phyloP scores from a whole-genome alignment of 2,329 filamentous ascomycete species.

The Sclerotinia subarctica region DNA sequence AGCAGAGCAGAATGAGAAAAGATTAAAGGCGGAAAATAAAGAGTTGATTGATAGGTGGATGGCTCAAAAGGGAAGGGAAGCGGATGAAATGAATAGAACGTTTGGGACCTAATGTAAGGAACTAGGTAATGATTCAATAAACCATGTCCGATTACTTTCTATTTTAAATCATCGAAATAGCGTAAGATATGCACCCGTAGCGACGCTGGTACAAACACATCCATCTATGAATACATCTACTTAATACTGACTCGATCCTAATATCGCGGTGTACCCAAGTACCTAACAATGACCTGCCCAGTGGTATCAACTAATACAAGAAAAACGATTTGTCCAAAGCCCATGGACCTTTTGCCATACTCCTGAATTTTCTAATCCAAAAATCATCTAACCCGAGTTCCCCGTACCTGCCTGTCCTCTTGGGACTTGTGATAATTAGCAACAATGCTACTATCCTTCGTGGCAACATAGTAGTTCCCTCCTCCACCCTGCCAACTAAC shows the following conservation, averaged over 20 bases:
- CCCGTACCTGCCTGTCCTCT: background rate
- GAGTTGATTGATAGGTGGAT: constrained; percentile 91
- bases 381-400: background rate
- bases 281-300: constrained; percentile 12
- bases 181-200: background rate
- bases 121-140: background rate
- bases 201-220: constrained; percentile 3
- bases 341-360: background rate
- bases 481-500: constrained; percentile 90
- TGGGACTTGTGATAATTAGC: constrained; percentile 10
- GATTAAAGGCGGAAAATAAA: constrained; percentile 77
- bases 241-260: constrained; percentile 1
- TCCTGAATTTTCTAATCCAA: constrained; percentile 1
- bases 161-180: background rate
- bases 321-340: constrained; percentile 3
- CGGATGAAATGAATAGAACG: constrained; percentile 75
- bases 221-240: constrained; percentile 12
- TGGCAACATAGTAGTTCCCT: constrained; percentile 86
- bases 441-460: constrained; percentile 46
- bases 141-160: background rate
- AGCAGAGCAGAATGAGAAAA: constrained; percentile 71
- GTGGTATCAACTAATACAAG: constrained; percentile 20
- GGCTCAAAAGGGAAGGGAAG: constrained; percentile 80
- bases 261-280: constrained; percentile 2
- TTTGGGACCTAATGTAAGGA: constrained; percentile 34